phyloP scores from a whole-genome alignment of 495 filamentous ascomycete genomes.

The Niebla homalea region DNA sequence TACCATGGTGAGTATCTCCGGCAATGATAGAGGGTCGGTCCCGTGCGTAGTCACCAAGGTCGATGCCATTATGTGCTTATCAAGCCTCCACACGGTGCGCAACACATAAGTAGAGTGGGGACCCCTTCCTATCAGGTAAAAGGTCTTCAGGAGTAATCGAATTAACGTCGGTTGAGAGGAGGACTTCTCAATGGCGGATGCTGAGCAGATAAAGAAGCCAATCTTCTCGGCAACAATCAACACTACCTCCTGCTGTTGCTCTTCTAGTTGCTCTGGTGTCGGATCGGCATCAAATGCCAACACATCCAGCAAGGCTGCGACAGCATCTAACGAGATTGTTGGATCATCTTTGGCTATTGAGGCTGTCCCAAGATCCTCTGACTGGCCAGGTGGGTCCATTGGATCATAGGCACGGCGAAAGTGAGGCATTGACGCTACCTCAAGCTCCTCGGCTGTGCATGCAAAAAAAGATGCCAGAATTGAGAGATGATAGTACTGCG shows the following conservation, averaged over 20 bases:
- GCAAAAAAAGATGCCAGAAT: conserved; percentile 75
- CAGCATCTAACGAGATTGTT: conserved; percentile 74
- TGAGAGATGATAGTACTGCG: conserved; percentile 74
- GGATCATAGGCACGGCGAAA: conserved; percentile 64
- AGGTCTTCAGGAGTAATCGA: background rate
- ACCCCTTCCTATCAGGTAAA: conserved; percentile 41
- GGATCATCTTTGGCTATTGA: conserved; percentile 69
- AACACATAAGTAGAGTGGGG: conserved; percentile 75
- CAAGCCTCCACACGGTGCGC: conserved; percentile 76
- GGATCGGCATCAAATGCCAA: conserved; percentile 34
- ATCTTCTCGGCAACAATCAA: conserved; percentile 55
- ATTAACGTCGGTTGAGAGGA: conserved; percentile 45
- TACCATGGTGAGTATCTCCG: conserved; percentile 70
- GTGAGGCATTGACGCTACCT: conserved; percentile 68
- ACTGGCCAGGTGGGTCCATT: conserved; percentile 62
- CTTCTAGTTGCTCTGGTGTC: conserved; percentile 21
- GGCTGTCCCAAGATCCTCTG: conserved; percentile 54
- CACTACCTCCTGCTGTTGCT: conserved; percentile 31
- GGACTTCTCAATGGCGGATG: conserved; percentile 52
- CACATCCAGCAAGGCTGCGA: conserved; percentile 60
- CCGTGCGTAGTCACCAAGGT: conserved; percentile 69
- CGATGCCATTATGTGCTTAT: conserved; percentile 66
- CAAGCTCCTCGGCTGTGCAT: conserved; percentile 54
- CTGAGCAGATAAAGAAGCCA: conserved; percentile 67
- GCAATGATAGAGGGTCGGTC: conserved; percentile 58